Percentiles rank a stretch among this genome's conserved stretches.
phyloP scores from a whole-genome alignment of 2,329 filamentous ascomycete genomes.

The Exophiala dermatitidis region DNA sequence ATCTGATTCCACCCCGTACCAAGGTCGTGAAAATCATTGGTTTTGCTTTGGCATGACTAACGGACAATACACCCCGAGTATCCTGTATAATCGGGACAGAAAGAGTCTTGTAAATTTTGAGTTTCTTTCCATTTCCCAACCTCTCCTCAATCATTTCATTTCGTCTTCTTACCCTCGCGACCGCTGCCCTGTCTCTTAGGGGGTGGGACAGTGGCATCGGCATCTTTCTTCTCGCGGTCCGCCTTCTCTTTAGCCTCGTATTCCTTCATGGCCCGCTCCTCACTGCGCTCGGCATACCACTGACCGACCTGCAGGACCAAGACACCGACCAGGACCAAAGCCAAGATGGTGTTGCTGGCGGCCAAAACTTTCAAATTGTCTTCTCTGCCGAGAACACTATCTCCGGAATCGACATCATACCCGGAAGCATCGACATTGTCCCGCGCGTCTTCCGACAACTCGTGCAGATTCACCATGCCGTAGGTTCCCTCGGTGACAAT shows the following conservation, averaged over 20 bases:
- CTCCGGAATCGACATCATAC: conserved; percentile 29
- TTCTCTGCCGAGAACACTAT: conserved; percentile 66
- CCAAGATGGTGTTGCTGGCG: conserved; percentile 92
- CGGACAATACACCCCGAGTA: too few species aligned
- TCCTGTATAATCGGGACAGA: not conserved
- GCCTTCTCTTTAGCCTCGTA: conserved; percentile 40
- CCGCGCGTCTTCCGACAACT: conserved; percentile 31
- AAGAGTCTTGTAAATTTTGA: not conserved
- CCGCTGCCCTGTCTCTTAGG: conserved; percentile 28
- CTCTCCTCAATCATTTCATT: conserved; percentile 18
- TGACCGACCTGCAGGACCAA: conserved; percentile 90
- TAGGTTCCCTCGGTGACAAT: conserved; percentile 70
- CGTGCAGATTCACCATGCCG: conserved; percentile 31
- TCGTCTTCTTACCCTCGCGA: conserved; percentile 30
- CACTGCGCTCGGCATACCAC: conserved; percentile 97
- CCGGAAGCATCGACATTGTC: conserved; percentile 30
- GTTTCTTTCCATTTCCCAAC: not conserved
- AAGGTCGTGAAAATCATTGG: too few species aligned
- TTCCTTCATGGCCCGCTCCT: conserved; percentile 65
- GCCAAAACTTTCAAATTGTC: conserved; percentile 85
- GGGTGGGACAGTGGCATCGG: conserved; percentile 8
- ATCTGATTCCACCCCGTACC: too few species aligned
- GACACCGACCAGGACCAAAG: conserved; percentile 83
- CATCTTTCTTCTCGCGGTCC: conserved; percentile 15
- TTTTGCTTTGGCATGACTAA: too few species aligned